Base-by-base conservation (phyloP, 2,329 filamentous ascomycete species). In the Eutypa lata region DNA sequence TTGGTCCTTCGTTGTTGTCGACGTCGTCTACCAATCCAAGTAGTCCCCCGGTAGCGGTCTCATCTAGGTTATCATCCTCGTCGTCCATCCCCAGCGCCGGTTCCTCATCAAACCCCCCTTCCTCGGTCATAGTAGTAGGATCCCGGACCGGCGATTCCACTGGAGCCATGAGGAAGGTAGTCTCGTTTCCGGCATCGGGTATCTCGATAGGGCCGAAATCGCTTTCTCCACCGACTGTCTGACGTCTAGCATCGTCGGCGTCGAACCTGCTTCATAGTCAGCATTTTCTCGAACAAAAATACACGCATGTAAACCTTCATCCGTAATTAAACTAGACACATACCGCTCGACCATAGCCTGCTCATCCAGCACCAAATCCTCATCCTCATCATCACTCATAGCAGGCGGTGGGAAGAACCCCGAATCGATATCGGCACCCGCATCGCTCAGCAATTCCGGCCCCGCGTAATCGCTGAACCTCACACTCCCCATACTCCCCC, bases 341-440 rank as follows among this genome's bases (percentile, higher is more conserved):
- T 66, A 77, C 74, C 75, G 71, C 53, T 78, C 76, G 51, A 76
- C 71, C 2, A 72, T 72, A 3, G 67, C 63, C 46, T 76, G 68
- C 24, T 75, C 74, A 11, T 70, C 68, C 13, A 71, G 57, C 22
- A 61, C 65, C 3, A 70, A 68, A 10, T 72, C 68, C 8, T 67
- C 73, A 13, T 74, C 65, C 3, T 71, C 65, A 3, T 78, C 66
- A 49, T 78, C 74, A 40, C 77, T 72, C 8, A 77, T 58, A 1
- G 66, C 69, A 18, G 76, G 66, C 2, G 72, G 74, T 0, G 79
- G 77, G 51, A 83, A 82, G 59, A 83, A 82, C 2, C 76, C 80
- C 0, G 77, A 77, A 53, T 76, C 74, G 13, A 76, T 70, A 0
- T 71, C 74, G 3, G 73, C 65, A 5, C 26, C 26, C 35, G 76